Base-by-base conservation (phyloP, 306 rosid species). In the Medicago lupulina region DNA sequence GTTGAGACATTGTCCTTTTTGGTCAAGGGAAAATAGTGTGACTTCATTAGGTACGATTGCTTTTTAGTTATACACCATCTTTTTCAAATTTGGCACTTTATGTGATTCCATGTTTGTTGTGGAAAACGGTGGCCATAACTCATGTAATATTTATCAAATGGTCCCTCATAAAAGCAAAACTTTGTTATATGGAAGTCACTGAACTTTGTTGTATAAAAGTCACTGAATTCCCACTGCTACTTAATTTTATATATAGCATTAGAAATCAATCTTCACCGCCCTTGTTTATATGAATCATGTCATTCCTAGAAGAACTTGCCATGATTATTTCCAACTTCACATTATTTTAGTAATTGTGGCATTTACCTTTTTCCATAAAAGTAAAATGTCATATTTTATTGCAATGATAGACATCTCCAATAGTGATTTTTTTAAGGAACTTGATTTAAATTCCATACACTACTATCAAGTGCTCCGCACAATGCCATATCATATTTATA, bases 91-190 rank as follows among this genome's bases (percentile, higher is more conserved):
- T 57, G 11, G 15, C 31, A 19, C 62, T 55, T 55, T 19, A 11
- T 19, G 62, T 21, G 38, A 58, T 58, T 58, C 15, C 16, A 58
- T 58, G 63, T 58, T 11, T 58, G 38, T 58, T 58, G 38, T 21
- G n/a, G 5, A 58, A 58, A 23, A 58, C 16, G 38, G 63, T 57
- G 63, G 63, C 74, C 57, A 49, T 40, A 55, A 65, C 34, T 81
- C 71, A 18, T 39, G 62, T 40, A 66, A 16, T 21, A 43, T 17
- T 60, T 13, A 11, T 76, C 53, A 65, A 59, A 67, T 58, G 68
- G 68, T 73, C 73, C 47, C 11, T 54, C 38, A 9, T 16, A 51
- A 17, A 76, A 70, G 65, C 71, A 64, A 34, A 75, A 64, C 62
- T 67, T 62, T 75, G 36, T 82, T 77, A 59, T 36, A 38, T 4